Conservation (phyloP, 2,329 filamentous ascomycete species). For the Alternaria triticimaculans region DNA sequence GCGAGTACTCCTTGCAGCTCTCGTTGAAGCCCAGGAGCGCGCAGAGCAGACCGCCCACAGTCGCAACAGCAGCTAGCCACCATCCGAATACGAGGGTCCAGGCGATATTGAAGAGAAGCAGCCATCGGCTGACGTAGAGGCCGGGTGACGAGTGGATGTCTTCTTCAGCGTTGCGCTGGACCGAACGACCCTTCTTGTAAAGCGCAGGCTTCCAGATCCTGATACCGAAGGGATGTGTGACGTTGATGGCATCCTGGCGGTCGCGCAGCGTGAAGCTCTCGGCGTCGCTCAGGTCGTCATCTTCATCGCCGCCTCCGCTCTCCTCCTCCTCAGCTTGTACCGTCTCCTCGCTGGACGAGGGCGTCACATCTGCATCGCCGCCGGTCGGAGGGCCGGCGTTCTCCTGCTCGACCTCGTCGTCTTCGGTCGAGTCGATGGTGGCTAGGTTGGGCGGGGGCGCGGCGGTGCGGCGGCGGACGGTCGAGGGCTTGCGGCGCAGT, state of each 20-base stretch:
- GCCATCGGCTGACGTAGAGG: conserved; percentile 80
- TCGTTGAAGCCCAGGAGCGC: conserved; percentile 76
- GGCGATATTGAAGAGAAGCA: conserved; percentile 84
- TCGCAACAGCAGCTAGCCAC: conserved; percentile 86
- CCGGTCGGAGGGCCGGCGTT: conserved; percentile 29
- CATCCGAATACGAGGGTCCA: conserved; percentile 95
- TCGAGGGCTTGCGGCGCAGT: conserved; percentile 59
- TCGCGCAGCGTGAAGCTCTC: conserved; percentile 98
- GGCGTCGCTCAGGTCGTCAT: conserved; percentile 81
- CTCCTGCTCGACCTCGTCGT: conserved; percentile 55
- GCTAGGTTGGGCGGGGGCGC: conserved; percentile 55
- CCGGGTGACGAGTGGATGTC: conserved; percentile 97
- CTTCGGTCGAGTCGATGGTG: conserved; percentile 58
- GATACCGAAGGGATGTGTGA: conserved; percentile 98
- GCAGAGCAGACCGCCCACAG: conserved; percentile 77
- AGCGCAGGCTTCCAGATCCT: conserved; percentile 98
- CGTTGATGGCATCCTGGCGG: conserved; percentile 95
- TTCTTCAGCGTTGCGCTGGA: conserved; percentile 93
- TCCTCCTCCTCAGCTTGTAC: conserved; percentile 47
- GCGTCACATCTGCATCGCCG: conserved; percentile 31
- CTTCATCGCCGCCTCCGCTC: conserved; percentile 66
- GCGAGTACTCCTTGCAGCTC: conserved; percentile 87
- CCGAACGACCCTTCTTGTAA: conserved; percentile 97
- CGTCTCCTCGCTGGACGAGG: conserved; percentile 50
- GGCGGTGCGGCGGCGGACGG: conserved; percentile 57